Evolutionary conservation across 331 rosid species (phyloP).

Genomic region (Rosa hybrid): DNA sequence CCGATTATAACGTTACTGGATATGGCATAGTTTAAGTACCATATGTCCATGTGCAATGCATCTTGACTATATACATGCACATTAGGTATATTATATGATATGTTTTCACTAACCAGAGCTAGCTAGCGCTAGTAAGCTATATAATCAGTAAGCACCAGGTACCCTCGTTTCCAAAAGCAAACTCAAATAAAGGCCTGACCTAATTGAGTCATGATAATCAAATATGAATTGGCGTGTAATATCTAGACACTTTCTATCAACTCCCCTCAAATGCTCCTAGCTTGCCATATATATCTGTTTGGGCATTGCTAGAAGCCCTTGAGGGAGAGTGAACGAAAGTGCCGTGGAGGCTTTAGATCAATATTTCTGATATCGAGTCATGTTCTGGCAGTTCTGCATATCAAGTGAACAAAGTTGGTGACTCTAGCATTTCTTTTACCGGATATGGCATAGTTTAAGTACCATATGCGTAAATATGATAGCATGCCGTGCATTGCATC

Average conservation of each 20-base stretch:
- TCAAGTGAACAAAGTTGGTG: background rate
- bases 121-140: background rate
- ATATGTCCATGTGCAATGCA: no score
- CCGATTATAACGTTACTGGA: no score
- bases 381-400: background rate
- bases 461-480: no score
- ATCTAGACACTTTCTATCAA: constrained; percentile 20
- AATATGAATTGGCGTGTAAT: background rate
- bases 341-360: background rate
- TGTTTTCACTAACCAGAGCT: background rate
- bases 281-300: background rate
- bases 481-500: background rate
- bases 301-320: constrained; percentile 2
- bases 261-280: constrained; percentile 24
- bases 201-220: background rate
- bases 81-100: background rate
- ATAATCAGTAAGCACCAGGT: background rate
- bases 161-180: background rate
- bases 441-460: background rate
- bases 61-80: background rate
- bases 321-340: background rate
- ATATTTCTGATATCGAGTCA: background rate
- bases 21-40: no score
- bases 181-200: background rate
- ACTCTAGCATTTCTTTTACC: background rate